Conservation (phyloP, 225 moss, liverwort and hornwort genomes). For the Rhytidiadelphus loreus region DNA sequence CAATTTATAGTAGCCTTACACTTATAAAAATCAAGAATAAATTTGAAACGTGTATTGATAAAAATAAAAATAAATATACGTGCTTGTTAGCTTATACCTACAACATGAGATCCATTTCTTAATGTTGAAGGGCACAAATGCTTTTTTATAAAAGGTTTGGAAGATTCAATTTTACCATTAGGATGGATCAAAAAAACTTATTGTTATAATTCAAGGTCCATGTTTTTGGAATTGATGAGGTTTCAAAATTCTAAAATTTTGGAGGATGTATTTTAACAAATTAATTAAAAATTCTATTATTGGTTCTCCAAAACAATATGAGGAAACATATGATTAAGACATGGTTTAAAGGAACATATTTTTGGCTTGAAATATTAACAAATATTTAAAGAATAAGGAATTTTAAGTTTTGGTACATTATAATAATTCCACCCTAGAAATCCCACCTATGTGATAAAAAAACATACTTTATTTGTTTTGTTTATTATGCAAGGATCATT, state of each 20-base stretch:
- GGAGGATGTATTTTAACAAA: neutral
- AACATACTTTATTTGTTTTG: no score
- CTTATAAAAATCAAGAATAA: neutral
- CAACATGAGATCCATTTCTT: neutral
- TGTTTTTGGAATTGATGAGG: neutral
- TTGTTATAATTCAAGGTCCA: neutral
- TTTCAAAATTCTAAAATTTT: neutral
- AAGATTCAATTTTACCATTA: neutral
- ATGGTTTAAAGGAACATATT: no score
- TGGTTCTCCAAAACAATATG: neutral
- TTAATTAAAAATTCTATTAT: neutral
- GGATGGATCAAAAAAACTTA: fast-evolving
- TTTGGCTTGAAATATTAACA: neutral
- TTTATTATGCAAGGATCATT: no score
- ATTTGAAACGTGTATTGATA: neutral
- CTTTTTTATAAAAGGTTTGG: neutral
- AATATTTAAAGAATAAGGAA: no score
- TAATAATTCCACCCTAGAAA: no score
- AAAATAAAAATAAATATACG: neutral
- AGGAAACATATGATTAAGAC: neutral
- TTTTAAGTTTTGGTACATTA: no score
- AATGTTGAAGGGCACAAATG: neutral
- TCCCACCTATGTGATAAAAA: no score
- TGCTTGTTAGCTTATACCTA: neutral
- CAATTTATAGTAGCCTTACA: fast-evolving